Conservation (phyloP, 2,329 filamentous ascomycete genomes). For the Botrytis galanthina region DNA sequence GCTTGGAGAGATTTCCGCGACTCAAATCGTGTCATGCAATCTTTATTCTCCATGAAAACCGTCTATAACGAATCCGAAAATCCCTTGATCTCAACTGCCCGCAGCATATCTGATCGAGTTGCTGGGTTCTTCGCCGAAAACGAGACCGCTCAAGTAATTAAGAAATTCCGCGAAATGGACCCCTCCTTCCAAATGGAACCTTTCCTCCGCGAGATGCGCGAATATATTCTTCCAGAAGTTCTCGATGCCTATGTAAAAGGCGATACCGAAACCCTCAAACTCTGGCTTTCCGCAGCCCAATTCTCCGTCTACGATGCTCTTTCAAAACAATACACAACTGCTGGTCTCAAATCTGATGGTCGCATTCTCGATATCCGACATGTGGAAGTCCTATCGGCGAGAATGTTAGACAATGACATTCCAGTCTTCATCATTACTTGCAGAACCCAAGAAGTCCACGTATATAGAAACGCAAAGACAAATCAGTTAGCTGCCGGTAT, state of each 20-base stretch:
- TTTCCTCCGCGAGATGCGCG: conserved; percentile 90
- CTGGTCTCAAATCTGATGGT: conserved; percentile 90
- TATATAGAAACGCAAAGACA: conserved; percentile 90
- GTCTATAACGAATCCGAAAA: conserved; percentile 97
- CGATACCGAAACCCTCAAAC: conserved; percentile 82
- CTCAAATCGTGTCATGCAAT: conserved; percentile 82
- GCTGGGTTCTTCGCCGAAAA: conserved; percentile 98
- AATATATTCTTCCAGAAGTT: conserved; percentile 96
- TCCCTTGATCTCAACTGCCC: conserved; percentile 82
- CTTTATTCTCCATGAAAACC: conserved; percentile 79
- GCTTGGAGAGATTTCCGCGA: conserved; percentile 97
- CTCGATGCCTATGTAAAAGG: conserved; percentile 98
- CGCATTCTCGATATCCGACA: conserved; percentile 92
- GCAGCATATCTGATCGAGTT: conserved; percentile 89
- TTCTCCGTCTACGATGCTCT: conserved; percentile 97
- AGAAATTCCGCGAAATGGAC: conserved; percentile 96
- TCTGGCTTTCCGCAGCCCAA: conserved; percentile 95
- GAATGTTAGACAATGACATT: conserved; percentile 80
- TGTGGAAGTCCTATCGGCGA: conserved; percentile 81
- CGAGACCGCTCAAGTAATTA: conserved; percentile 95
- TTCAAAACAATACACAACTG: conserved; percentile 91
- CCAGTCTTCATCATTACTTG: conserved; percentile 97
- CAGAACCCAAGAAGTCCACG: conserved; percentile 94
- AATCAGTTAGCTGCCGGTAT: conserved; percentile 89
- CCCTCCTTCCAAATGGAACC: conserved; percentile 92